Conservation (phyloP, 2,329 filamentous ascomycete genomes). For the Pochonia chlamydosporia region DNA sequence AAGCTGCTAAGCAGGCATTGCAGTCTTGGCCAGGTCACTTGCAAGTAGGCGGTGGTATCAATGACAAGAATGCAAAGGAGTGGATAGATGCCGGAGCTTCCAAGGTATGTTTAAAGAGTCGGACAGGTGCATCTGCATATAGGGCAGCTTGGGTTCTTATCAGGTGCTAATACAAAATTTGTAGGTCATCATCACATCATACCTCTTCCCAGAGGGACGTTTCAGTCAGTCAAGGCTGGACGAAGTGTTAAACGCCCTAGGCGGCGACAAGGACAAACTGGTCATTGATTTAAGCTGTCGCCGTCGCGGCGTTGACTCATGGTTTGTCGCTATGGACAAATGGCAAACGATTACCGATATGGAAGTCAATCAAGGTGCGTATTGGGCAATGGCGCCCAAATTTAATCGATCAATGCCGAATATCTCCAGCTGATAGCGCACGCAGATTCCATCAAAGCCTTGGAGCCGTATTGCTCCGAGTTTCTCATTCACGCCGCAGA, state of each 20-base stretch:
- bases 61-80: conserved; percentile 70
- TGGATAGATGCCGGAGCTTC: conserved; percentile 88
- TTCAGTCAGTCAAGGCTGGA: conserved; percentile 76
- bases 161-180: not conserved
- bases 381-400: too few relatives aligned
- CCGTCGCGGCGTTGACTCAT: conserved; percentile 61
- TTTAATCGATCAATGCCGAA: too few relatives aligned
- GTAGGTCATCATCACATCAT: conserved; percentile 96
- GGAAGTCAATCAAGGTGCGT: conserved; percentile 77
- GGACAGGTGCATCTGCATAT: conserved; percentile 1
- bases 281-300: conserved; percentile 95
- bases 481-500: conserved; percentile 97
- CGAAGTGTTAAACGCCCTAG: conserved; percentile 66
- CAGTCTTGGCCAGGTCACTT: conserved; percentile 71
- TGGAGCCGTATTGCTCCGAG: conserved; percentile 91
- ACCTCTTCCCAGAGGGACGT: conserved; percentile 76
- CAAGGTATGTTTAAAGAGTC: conserved; percentile 54
- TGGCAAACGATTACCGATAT: conserved; percentile 98
- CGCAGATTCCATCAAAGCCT: conserved; percentile 69
- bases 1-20: conserved; percentile 72
- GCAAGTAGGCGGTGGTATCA: conserved; percentile 94
- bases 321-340: conserved; percentile 98
- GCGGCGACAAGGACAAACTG: conserved; percentile 69
- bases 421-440: not conserved
- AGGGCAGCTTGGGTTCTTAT: conserved; percentile 16